A percentile compares a stretch with the other conserved stretches of the same genome.
Evolutionary conservation across 78 protist genomes (phyloP).

Genomic region (Dictyostelium purpureum): DNA sequence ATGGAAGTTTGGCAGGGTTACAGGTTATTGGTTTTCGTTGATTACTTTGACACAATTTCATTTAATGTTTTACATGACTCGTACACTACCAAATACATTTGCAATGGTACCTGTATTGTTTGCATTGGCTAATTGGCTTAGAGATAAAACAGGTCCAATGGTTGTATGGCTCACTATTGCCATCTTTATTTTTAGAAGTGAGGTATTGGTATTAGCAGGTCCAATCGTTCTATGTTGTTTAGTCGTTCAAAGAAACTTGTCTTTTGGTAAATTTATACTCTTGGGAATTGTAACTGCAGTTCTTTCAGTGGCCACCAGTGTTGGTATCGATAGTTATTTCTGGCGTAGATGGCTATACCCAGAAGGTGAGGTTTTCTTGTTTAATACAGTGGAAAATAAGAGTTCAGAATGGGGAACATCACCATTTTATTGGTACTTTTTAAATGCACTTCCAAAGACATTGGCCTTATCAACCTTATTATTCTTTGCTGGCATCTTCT

Average conservation of each 20-base stretch:
- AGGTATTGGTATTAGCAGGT: conserved; percentile 66
- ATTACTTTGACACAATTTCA: conserved; percentile 86
- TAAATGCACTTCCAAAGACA: conserved; percentile 88
- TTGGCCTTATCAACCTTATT: conserved; percentile 15
- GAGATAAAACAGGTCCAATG: not conserved
- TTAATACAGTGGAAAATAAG: conserved; percentile 88
- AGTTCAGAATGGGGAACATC: conserved; percentile 88
- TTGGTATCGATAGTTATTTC: conserved; percentile 82
- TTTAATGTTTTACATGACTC: conserved; percentile 84
- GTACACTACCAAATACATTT: conserved; percentile 94
- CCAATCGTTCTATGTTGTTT: conserved; percentile 70
- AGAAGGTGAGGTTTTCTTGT: conserved; percentile 91
- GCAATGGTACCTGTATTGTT: conserved; percentile 74
- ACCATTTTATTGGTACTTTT: conserved; percentile 92
- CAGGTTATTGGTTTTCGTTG: conserved; percentile 17
- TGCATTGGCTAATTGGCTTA: conserved; percentile 77
- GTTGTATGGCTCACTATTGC: conserved; percentile 53
- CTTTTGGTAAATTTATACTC: not conserved
- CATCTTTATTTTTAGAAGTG: conserved; percentile 79
- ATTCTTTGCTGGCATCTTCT: not conserved
- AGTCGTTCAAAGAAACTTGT: not conserved
- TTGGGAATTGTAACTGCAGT: conserved; percentile 32
- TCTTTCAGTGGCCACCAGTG: not conserved
- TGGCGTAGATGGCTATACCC: conserved; percentile 93
- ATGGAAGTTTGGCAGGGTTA: conserved; percentile 30